Conservation (phyloP, 495 filamentous ascomycete genomes). For the Talaromyces nanjingensis region DNA sequence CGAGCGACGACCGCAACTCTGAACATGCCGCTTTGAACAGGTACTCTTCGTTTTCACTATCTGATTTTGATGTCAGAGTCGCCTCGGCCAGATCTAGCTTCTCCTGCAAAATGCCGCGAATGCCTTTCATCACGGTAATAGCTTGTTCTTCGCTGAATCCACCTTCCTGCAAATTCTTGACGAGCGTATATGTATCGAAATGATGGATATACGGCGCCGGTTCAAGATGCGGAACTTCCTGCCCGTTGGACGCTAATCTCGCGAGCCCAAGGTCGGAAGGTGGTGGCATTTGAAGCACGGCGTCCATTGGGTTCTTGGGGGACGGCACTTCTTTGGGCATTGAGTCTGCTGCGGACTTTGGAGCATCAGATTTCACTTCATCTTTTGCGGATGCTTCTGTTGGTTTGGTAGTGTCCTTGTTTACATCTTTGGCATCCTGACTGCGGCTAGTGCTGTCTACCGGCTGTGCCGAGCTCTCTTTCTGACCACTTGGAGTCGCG, state of each 20-base stretch:
- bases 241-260: slow-evolving; percentile 38
- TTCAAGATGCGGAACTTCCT: slow-evolving; percentile 42
- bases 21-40: slow-evolving; percentile 91
- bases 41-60: slow-evolving; percentile 84
- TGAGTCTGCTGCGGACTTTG: slow-evolving; percentile 8
- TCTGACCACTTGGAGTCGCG: slow-evolving; percentile 14
- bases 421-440: slow-evolving; percentile 2
- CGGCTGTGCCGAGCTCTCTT: slow-evolving; percentile 12
- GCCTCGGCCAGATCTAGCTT: slow-evolving; percentile 75
- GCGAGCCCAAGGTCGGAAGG: slow-evolving; percentile 27
- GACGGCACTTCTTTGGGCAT: slow-evolving; percentile 8
- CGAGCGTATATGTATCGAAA: slow-evolving; percentile 88
- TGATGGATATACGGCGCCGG: slow-evolving; percentile 84
- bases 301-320: slow-evolving; percentile 50
- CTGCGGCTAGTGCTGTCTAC: not conserved
- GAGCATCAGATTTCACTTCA: slow-evolving; percentile 16
- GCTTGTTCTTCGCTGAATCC: slow-evolving; percentile 66
- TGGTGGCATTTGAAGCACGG: slow-evolving; percentile 54
- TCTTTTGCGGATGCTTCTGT: slow-evolving; percentile 18
- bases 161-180: slow-evolving; percentile 61
- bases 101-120: slow-evolving; percentile 63
- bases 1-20: slow-evolving; percentile 79
- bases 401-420: slow-evolving; percentile 17
- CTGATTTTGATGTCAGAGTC: slow-evolving; percentile 68
- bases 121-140: slow-evolving; percentile 79